Evolutionary conservation across 2,329 filamentous ascomycete species (phyloP), one percentile per base, ranked within the genome.

Genomic region (Fusarium globosum): DNA sequence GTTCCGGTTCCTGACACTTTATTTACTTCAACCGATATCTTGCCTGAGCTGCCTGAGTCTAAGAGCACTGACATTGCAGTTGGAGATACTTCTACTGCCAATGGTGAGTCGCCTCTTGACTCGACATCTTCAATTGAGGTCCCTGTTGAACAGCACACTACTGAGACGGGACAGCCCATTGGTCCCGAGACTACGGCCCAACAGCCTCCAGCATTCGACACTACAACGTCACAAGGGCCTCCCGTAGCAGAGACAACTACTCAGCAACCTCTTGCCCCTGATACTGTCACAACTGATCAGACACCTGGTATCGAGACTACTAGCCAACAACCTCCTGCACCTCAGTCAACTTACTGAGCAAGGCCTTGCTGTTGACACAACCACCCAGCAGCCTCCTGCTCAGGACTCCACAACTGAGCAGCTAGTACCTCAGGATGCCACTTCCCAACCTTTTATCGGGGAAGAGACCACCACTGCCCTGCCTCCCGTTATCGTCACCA

Each of bases 281-380:
- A 41, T 26, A 28, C 16, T 9, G 2, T 49, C 30, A 57, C 59
- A 4, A 48, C 41, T 33, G 41, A 35, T 28, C 52, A n/a, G 18
- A 21, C 26, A 1, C 41, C 52, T 20, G 18, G 11, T 18, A 18
- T 15, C 13, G 52, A 59, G 6, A 15, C 35, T 10, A 35, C 52
- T 6, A 59, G 26, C 16, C 41, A 61, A 15, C 35, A 21, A 5
- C 42, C 23, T n/a, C 59, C 48, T 15, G 38, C 10, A 15, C 28
- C 46, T 26, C 26, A 61, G 26, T 28, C 46, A 21, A 42, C 58
- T 12, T 12, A 42, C 46, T 35, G 46, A 55, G 14, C 58, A 61
- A 41, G n/a, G 11, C 15, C 36, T 23, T 14, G 23, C 20, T 36
- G 5, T 41, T 15, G 39, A 36, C 6, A 61, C 45, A 8, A 38